Percentiles rank a stretch among this genome's conserved stretches.
Conservation (phyloP, 768 basidiomycete genomes). For the Clitopilus hobsonii region DNA sequence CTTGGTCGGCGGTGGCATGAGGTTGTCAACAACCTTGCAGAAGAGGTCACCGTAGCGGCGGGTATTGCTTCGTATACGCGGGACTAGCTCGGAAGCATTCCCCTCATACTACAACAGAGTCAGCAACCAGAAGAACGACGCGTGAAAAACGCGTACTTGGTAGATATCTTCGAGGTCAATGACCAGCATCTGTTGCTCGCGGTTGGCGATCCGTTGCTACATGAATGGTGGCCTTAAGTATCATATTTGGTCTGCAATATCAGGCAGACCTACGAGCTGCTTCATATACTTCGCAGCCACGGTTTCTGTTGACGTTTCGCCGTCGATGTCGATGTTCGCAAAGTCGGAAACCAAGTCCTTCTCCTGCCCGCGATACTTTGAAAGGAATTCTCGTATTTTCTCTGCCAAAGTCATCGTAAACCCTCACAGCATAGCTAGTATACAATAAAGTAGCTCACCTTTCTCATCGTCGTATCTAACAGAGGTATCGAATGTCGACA, state of each 20-base stretch:
- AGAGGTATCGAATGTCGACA: constrained; percentile 53
- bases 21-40: constrained; percentile 83
- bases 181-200: constrained; percentile 84
- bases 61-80: constrained; percentile 77
- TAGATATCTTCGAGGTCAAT: constrained; percentile 88
- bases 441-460: constrained; percentile 30
- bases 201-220: constrained; percentile 89
- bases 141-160: constrained; percentile 40
- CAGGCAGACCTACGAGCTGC: constrained; percentile 57
- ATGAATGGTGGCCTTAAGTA: constrained; percentile 2
- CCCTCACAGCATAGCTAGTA: neutral
- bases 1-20: constrained; percentile 84
- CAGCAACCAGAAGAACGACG: constrained; percentile 5
- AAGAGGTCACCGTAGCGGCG: constrained; percentile 89
- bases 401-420: constrained; percentile 33
- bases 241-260: constrained; percentile 4
- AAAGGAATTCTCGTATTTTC: constrained; percentile 66
- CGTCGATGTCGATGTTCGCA: constrained; percentile 67
- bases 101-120: constrained; percentile 53
- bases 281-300: constrained; percentile 72
- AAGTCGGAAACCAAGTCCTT: constrained; percentile 66
- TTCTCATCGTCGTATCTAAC: constrained; percentile 72
- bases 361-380: constrained; percentile 57
- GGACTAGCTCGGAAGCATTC: constrained; percentile 67
- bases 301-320: constrained; percentile 29